Evolutionary conservation across 2,329 filamentous ascomycete species (phyloP).

Genomic region (Monilinia vaccinii-corymbosi): DNA sequence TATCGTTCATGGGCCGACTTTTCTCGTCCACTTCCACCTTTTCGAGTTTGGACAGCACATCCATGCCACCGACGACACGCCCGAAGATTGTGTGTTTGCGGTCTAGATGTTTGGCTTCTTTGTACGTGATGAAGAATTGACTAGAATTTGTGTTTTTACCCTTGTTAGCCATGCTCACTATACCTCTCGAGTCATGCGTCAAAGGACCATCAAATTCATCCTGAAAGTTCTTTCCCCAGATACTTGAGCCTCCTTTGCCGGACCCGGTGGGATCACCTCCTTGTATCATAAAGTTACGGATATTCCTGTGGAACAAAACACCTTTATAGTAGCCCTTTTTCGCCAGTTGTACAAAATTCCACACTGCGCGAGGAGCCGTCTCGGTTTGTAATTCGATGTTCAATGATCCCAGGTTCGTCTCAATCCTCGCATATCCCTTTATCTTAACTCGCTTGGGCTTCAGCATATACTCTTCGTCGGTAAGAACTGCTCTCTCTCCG

Average conservation of each 20-base stretch:
- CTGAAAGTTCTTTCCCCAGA: conserved; percentile 90
- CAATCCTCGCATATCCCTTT: conserved; percentile 85
- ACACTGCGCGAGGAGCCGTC: conserved; percentile 84
- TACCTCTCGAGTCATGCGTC: conserved; percentile 72
- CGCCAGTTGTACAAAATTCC: conserved; percentile 87
- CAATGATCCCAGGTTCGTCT: conserved; percentile 75
- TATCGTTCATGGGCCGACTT: conserved; percentile 67
- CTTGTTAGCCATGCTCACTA: conserved; percentile 95
- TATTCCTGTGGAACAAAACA: conserved; percentile 85
- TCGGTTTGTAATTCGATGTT: conserved; percentile 89
- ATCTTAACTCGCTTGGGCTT: conserved; percentile 80
- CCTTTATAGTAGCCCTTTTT: conserved; percentile 85
- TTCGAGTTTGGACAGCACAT: conserved; percentile 69
- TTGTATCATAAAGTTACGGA: conserved; percentile 95
- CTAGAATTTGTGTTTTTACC: conserved; percentile 95
- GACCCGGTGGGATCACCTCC: conserved; percentile 91
- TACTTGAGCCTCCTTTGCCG: conserved; percentile 77
- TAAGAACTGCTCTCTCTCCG: conserved; percentile 73
- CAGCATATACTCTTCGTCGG: conserved; percentile 95
- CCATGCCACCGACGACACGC: conserved; percentile 66
- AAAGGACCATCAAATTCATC: conserved; percentile 89
- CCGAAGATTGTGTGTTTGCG: conserved; percentile 97
- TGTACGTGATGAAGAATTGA: conserved; percentile 92
- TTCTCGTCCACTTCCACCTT: conserved; percentile 63
- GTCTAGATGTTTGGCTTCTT: conserved; percentile 75